phyloP scores from a whole-genome alignment of 495 filamentous ascomycete species.

The Penicillium argentinense region DNA sequence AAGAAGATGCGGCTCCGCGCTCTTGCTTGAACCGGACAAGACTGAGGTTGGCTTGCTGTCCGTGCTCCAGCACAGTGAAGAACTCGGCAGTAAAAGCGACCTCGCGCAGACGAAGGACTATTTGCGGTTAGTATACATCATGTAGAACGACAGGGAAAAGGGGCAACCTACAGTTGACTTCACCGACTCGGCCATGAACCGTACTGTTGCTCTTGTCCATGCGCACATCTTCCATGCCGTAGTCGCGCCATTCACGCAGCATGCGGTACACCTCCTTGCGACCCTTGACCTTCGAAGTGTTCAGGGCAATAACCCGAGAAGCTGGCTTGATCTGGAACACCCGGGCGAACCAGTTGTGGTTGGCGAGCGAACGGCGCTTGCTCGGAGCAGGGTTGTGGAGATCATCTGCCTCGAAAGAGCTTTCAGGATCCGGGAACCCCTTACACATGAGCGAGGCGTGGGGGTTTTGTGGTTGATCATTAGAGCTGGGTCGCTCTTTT shows the following conservation, averaged over 20 bases:
- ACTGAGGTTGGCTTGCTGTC: conserved; percentile 63
- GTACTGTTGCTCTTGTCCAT: conserved; percentile 72
- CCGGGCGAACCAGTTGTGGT: conserved; percentile 79
- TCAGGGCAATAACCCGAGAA: conserved; percentile 69
- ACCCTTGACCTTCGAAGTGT: conserved; percentile 62
- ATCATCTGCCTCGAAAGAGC: conserved; percentile 17
- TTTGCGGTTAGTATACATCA: not conserved
- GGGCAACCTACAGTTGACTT: conserved; percentile 68
- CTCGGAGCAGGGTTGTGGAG: conserved; percentile 8
- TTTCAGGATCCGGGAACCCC: conserved; percentile 13
- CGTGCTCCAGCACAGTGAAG: conserved; percentile 80
- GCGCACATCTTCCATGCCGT: conserved; percentile 73
- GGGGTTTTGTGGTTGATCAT: conserved; percentile 12
- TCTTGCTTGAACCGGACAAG: conserved; percentile 86
- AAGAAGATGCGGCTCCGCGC: conserved; percentile 80
- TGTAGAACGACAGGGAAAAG: not conserved
- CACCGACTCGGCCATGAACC: conserved; percentile 72
- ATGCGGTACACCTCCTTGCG: conserved; percentile 72
- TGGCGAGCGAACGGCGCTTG: conserved; percentile 22
- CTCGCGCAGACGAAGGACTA: conserved; percentile 72
- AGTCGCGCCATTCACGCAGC: conserved; percentile 74
- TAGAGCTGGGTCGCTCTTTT: not conserved
- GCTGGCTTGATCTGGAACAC: conserved; percentile 89
- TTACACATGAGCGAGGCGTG: conserved; percentile 16
- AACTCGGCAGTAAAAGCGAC: conserved; percentile 81